Evolutionary conservation across 1,284 basidiomycete genomes (phyloP).

Genomic region (Trichosporon ovoides): DNA sequence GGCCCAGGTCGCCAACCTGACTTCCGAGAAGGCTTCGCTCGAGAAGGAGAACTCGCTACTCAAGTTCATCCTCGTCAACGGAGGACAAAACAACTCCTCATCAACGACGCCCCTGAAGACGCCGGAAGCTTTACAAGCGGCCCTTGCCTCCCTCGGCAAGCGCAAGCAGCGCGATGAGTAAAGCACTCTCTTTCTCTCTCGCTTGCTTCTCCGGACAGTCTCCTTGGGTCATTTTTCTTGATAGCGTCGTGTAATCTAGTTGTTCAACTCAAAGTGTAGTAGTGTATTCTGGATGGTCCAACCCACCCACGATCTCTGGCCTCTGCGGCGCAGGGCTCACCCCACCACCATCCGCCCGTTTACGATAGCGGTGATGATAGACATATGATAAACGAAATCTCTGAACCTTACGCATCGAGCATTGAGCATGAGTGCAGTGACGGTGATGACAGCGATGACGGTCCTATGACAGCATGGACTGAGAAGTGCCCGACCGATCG

Average conservation of each 20-base stretch:
- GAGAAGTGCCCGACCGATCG: too few species aligned
- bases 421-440: too few species aligned
- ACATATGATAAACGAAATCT: neutral
- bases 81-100: conserved; percentile 47
- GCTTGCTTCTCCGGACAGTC: neutral
- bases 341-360: neutral
- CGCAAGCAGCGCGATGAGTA: conserved; percentile 38
- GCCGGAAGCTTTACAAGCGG: conserved; percentile 27
- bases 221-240: neutral
- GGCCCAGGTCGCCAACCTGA: conserved; percentile 69
- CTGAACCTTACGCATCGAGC: neutral
- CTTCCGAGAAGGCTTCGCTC: conserved; percentile 84
- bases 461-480: too few species aligned
- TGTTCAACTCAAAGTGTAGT: conserved; percentile 5
- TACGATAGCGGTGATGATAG: conserved; percentile 5
- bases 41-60: conserved; percentile 92
- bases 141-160: conserved; percentile 31
- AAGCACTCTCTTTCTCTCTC: neutral
- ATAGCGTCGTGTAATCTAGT: neutral
- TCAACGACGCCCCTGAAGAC: conserved; percentile 12
- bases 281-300: conserved; percentile 1
- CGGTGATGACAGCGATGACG: too few species aligned
- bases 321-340: too few species aligned
- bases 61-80: conserved; percentile 84
- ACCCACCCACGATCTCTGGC: neutral